A percentile compares a stretch with the other conserved stretches of the same genome.
Evolutionary conservation across 140 eudicot genomes (phyloP).

Genomic region (Senecio squalidus): DNA sequence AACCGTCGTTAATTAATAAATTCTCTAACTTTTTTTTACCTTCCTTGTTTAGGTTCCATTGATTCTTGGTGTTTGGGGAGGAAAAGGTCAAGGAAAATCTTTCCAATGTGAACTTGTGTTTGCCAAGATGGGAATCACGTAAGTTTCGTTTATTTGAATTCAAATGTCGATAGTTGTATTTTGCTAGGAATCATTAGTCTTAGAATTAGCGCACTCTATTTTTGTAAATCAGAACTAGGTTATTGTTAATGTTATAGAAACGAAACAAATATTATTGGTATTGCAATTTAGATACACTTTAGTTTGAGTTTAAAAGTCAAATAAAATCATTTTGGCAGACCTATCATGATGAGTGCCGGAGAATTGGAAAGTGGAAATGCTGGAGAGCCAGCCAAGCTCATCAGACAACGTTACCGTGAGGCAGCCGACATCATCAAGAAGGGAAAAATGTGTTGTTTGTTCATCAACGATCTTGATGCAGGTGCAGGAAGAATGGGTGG

Average conservation of each 20-base stretch:
- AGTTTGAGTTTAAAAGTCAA: background rate
- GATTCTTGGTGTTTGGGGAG: constrained; percentile 99
- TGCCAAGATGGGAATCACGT: constrained; percentile 98
- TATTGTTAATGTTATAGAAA: background rate
- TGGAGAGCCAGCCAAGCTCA: constrained; percentile 95
- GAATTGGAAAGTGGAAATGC: constrained; percentile 96
- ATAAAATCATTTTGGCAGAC: constrained; percentile 31
- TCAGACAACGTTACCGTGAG: constrained; percentile 95
- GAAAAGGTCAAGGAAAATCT: constrained; percentile 98
- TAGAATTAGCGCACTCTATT: background rate
- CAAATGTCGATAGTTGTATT: background rate
- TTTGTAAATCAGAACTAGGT: background rate
- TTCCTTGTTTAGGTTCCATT: constrained; percentile 57
- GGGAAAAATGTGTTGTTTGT: constrained; percentile 89
- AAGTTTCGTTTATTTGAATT: constrained; percentile 11
- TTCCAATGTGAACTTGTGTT: constrained; percentile 98
- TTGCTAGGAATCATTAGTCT: background rate
- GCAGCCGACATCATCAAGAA: constrained; percentile 92
- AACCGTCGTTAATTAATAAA: background rate
- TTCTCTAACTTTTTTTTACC: background rate
- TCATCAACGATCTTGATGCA: constrained; percentile 98
- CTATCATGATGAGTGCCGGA: constrained; percentile 99
- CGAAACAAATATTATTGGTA: background rate
- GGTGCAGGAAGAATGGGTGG: constrained; percentile 99
- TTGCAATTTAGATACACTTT: no score